Evolutionary conservation across 2,329 filamentous ascomycete genomes (phyloP).

Genomic region (Botryosphaeria dothidea): DNA sequence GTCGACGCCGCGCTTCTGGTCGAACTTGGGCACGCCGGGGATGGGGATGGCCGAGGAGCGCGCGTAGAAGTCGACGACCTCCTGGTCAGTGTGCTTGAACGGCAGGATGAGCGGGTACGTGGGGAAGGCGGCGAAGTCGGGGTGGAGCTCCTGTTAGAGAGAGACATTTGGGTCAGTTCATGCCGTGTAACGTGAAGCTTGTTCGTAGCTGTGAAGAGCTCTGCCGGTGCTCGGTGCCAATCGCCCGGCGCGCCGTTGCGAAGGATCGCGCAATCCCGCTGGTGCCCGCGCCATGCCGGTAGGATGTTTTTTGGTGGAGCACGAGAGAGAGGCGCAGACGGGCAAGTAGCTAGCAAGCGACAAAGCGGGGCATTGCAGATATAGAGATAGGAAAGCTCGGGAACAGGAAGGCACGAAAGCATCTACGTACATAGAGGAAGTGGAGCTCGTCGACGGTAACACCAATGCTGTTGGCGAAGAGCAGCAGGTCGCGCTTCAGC

Average conservation of each 20-base stretch:
- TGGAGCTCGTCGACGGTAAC: conserved; percentile 84
- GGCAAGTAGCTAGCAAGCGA: background rate
- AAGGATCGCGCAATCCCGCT: background rate
- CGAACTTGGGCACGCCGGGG: conserved; percentile 74
- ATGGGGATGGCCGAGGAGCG: conserved; percentile 68
- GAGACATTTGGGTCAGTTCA: background rate
- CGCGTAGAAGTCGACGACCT: conserved; percentile 84
- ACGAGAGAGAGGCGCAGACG: background rate
- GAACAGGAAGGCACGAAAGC: background rate
- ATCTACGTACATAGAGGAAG: conserved; percentile 74
- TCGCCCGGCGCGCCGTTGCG: background rate
- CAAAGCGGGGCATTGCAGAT: background rate
- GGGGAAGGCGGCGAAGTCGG: conserved; percentile 83
- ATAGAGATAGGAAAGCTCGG: background rate
- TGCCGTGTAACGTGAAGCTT: no score
- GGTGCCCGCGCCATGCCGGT: background rate
- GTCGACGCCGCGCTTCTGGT: conserved; percentile 73
- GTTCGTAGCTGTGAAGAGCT: no score
- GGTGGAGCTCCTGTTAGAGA: conserved; percentile 72
- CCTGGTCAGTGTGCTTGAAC: conserved; percentile 74
- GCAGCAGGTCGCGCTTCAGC: conserved; percentile 82
- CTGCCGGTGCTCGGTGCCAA: no score
- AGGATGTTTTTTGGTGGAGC: background rate
- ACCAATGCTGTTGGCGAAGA: conserved; percentile 90
- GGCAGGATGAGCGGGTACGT: conserved; percentile 83